Evolutionary conservation across 345 rosid species (phyloP).

Genomic region (Hypericum androsaemum): DNA sequence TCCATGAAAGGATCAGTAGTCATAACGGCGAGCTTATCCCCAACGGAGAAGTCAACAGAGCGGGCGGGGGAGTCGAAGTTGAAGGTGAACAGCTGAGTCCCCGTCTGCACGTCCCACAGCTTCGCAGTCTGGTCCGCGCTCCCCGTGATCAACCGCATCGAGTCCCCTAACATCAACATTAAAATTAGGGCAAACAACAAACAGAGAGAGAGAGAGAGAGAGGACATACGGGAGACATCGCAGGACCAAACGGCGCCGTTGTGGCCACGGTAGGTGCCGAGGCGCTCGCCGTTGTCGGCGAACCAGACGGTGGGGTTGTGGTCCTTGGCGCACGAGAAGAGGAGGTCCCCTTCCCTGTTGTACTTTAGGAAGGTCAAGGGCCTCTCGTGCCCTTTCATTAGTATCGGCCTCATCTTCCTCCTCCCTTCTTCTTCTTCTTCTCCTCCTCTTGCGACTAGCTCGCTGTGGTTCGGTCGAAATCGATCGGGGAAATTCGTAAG

Average conservation of each 20-base stretch:
- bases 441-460: no score
- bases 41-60: conserved; percentile 75
- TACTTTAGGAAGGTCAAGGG: conserved; percentile 82
- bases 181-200: not conserved
- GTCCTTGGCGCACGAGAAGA: conserved; percentile 94
- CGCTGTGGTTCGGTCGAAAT: no score
- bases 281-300: conserved; percentile 91
- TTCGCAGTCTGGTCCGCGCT: conserved; percentile 94
- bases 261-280: conserved; percentile 95
- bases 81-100: conserved; percentile 52
- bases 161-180: conserved; percentile 40
- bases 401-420: conserved; percentile 67
- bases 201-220: not conserved
- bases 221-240: conserved; percentile 59
- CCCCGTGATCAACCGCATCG: conserved; percentile 63
- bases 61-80: conserved; percentile 75
- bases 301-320: conserved; percentile 93
- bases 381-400: conserved; percentile 99
- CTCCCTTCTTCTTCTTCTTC: not conserved
- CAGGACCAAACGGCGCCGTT: conserved; percentile 98
- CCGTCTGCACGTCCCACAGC: conserved; percentile 81
- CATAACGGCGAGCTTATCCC: conserved; percentile 82
- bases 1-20: conserved; percentile 96
- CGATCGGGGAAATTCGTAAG: no score
- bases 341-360: conserved; percentile 85